Percentiles rank a stretch among this genome's conserved stretches.
phyloP scores from a whole-genome alignment of 2,329 filamentous ascomycete species.

The Aspergillus sergii region DNA sequence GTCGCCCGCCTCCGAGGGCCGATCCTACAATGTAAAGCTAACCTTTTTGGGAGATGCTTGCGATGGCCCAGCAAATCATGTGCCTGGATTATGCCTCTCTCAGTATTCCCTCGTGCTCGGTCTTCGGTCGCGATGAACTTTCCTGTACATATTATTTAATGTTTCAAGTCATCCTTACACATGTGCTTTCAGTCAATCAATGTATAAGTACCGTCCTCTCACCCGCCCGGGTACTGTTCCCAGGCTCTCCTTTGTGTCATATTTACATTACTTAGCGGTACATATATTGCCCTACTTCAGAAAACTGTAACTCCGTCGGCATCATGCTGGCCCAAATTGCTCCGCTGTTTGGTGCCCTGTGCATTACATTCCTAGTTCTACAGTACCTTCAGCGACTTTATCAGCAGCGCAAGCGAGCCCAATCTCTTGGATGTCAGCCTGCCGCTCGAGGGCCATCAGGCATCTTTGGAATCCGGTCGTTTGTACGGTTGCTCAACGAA shows the following conservation, averaged over 20 bases:
- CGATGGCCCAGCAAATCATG: conserved; percentile 12
- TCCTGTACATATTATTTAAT: not conserved
- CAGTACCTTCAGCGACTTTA: conserved; percentile 25
- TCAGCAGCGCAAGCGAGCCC: conserved; percentile 27
- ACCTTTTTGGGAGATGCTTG: conserved; percentile 17
- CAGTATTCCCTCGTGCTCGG: not conserved
- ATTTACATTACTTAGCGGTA: not conserved
- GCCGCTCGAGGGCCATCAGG: conserved; percentile 11
- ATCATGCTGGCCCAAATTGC: conserved; percentile 28
- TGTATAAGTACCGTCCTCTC: not conserved
- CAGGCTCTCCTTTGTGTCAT: not conserved
- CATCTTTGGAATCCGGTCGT: conserved; percentile 30
- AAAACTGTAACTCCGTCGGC: not conserved
- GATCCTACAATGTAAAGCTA: not conserved
- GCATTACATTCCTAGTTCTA: conserved; percentile 24
- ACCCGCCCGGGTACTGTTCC: not conserved
- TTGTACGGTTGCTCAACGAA: conserved; percentile 27
- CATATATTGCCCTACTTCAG: not conserved
- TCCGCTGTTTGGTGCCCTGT: conserved; percentile 23
- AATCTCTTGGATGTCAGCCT: conserved; percentile 30
- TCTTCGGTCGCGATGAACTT: not conserved
- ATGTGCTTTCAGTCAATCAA: not conserved
- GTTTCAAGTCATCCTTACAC: not conserved
- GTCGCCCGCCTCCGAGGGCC: not conserved
- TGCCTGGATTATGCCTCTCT: not conserved